A percentile compares a stretch with the other conserved stretches of the same genome.
These are phyloP conservation scores for Teratosphaeria zuluensis DNA, from an alignment of 2,329 filamentous ascomycete species.

Conservation along the genomic window DNA sequence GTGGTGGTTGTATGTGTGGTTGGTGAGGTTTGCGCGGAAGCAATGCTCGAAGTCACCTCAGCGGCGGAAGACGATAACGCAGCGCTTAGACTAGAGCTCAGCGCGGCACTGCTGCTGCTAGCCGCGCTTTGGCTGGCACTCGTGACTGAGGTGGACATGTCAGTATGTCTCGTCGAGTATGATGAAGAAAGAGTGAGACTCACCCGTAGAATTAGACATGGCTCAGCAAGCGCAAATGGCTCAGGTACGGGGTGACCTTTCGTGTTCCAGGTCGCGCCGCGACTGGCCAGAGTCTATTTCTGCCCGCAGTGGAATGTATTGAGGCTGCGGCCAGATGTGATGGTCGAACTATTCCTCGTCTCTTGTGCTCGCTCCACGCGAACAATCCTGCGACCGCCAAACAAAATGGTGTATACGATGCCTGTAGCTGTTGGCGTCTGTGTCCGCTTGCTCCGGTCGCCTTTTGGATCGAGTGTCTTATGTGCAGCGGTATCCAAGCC, in stretches of 20 bases:
- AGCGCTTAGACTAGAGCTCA: not conserved
- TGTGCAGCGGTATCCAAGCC: not conserved
- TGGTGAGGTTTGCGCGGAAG: not conserved
- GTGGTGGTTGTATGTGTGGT: not conserved
- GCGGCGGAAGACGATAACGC: slow-evolving; percentile 1
- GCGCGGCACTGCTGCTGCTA: not conserved
- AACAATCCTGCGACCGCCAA: not conserved
- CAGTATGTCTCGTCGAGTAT: not conserved
- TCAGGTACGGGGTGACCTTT: not conserved
- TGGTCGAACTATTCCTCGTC: not conserved
- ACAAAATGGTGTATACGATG: not conserved
- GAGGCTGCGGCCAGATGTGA: not conserved
- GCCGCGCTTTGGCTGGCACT: not conserved
- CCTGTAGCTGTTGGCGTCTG: not conserved
- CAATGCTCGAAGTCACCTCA: not conserved
- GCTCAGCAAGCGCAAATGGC: not conserved
- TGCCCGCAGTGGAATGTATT: not conserved
- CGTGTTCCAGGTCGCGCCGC: not conserved
- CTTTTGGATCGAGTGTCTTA: not conserved
- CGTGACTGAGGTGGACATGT: not conserved
- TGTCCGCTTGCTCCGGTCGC: not conserved
- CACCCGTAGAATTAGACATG: slow-evolving; percentile 5
- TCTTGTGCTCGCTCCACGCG: not conserved
- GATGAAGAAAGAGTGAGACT: not conserved
- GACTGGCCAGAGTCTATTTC: not conserved